A percentile compares a stretch with the other conserved stretches of the same genome.
Evolutionary conservation across 805 yeast species (phyloP).

Genomic region (Ogataea angusta): DNA sequence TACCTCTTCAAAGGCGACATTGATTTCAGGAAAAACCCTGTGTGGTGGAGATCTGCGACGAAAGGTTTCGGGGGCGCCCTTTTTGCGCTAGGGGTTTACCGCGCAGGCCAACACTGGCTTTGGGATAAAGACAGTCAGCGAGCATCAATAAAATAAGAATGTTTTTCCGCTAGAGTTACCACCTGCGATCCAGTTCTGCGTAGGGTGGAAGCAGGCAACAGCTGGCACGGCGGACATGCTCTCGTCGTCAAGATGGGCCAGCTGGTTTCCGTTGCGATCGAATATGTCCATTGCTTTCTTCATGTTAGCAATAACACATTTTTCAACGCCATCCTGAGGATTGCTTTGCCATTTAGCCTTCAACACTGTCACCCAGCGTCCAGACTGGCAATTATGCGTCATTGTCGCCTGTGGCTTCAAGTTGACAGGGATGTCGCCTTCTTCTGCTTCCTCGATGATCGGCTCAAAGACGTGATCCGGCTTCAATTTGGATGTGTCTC

Average conservation of each 20-base stretch:
- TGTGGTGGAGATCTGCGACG: constrained; percentile 60
- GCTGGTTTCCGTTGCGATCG: constrained; percentile 67
- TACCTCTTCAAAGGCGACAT: constrained; percentile 45
- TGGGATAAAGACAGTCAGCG: constrained; percentile 41
- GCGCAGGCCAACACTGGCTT: constrained; percentile 63
- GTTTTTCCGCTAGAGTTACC: constrained; percentile 94
- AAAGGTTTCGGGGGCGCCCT: constrained; percentile 53
- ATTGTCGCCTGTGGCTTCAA: constrained; percentile 61
- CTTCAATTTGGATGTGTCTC: constrained; percentile 27
- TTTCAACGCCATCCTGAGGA: constrained; percentile 70
- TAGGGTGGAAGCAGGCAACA: constrained; percentile 77
- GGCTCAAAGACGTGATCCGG: constrained; percentile 17
- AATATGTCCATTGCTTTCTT: constrained; percentile 81
- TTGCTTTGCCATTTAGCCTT: constrained; percentile 82
- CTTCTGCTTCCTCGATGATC: constrained; percentile 17
- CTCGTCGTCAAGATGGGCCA: constrained; percentile 64
- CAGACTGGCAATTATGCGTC: constrained; percentile 92
- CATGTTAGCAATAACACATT: constrained; percentile 93
- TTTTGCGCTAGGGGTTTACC: constrained; percentile 52
- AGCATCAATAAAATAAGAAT: constrained; percentile 45
- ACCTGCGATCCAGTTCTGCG: constrained; percentile 86
- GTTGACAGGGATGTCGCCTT: constrained; percentile 34
- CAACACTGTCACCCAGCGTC: constrained; percentile 92
- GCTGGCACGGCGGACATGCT: constrained; percentile 91
- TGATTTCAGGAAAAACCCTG: constrained; percentile 39